Base-by-base conservation (phyloP, 768 basidiomycete species). In the Tylopilus subfusipes region DNA sequence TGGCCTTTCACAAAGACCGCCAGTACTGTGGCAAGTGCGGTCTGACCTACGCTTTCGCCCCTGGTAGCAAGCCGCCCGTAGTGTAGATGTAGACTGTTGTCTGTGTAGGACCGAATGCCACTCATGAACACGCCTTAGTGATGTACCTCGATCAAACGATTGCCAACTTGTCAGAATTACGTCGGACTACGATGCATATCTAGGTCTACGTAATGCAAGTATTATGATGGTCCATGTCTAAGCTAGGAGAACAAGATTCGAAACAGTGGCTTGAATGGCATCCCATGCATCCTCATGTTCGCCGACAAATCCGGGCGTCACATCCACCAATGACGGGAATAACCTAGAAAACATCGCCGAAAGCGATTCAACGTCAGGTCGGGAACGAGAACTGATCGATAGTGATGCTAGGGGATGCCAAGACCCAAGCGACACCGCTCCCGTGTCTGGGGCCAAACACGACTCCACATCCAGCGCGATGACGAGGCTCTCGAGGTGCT, bases 11-110 rank as follows among this genome's bases (percentile, higher is more conserved):
- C 83, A 82, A 90, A 63, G 93, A 98, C 76, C 87, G 96, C 63
- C 96, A 98, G 77, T 95, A 96, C 77, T 98, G 95, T 74, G 95
- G 96, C 76, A 92, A 92, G 78, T 94, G 91, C 59, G 90, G 89
- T 45, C 72, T 93, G 75, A 92, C 90, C 48, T 92, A 91, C 79
- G 84, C 86, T 53, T 91, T 92, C 78, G 78, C 81, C 57, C 85
- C 90, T 46, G 89, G 88, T 58, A 82, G 81, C 72, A 89, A 89
- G 74, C 88, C 88, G 48, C 86, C 88, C 52, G 80, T 78, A 54
- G 82, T 82, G 56, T 89, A 80, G 78, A 63, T 31, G 13, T 59
- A 54, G 29, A 29, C 19, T 30, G n/a, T 18, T 53, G 36, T 25
- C 43, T 48, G 44, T 29, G 25, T 54, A 65, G 33, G 44, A 56